A percentile compares a stretch with the other conserved stretches of the same genome.
phyloP scores from a whole-genome alignment of 129 eudicot species.

The Lonicera japonica region DNA sequence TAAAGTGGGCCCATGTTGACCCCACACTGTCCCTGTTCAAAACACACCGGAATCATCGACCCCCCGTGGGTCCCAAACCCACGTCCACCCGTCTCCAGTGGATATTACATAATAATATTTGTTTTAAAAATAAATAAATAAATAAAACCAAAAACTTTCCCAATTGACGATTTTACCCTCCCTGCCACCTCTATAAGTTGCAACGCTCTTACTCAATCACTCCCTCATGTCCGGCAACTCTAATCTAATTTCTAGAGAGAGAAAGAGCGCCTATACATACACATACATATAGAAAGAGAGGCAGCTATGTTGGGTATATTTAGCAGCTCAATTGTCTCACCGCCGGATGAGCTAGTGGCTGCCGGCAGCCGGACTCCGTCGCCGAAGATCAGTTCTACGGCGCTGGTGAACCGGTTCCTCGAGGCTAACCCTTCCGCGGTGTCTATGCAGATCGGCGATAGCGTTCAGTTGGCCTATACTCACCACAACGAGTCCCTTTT shows the following conservation, averaged over 20 bases:
- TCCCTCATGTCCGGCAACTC: constrained; percentile 31
- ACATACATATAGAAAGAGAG: neutral
- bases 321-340: constrained; percentile 71
- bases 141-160: neutral
- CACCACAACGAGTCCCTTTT: constrained; percentile 64
- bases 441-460: constrained; percentile 66
- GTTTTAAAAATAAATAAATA: neutral
- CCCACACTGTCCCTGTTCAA: constrained; percentile 23
- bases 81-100: neutral
- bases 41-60: constrained; percentile 31
- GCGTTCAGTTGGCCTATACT: constrained; percentile 74
- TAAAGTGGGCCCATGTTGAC: too few species aligned
- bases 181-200: constrained; percentile 28
- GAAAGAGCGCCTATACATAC: neutral
- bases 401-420: constrained; percentile 62
- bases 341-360: constrained; percentile 96
- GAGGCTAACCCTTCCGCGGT: constrained; percentile 56
- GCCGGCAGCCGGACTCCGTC: constrained; percentile 99
- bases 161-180: constrained; percentile 40
- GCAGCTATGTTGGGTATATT: constrained; percentile 71
- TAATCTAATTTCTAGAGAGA: constrained; percentile 7
- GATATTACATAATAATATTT: neutral
- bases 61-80: constrained; percentile 20
- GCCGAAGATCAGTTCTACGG: constrained; percentile 67
- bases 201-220: constrained; percentile 17